phyloP scores from a whole-genome alignment of 2,329 filamentous ascomycete genomes.

The Macrophomina pseudophaseolina region DNA sequence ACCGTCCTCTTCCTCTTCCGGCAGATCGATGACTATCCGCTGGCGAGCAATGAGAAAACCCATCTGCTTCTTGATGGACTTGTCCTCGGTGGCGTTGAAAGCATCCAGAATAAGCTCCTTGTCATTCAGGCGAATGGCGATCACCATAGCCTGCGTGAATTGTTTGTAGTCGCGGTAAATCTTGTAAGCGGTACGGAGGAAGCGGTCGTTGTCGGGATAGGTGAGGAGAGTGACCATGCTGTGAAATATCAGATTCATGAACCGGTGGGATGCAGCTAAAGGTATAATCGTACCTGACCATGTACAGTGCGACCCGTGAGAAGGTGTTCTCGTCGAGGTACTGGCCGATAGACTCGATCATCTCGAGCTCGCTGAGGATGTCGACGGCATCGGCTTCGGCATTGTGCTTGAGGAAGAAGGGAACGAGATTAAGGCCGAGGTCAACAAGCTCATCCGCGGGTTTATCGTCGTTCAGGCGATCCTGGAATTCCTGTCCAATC shows the following conservation, averaged over 20 bases:
- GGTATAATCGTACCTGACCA: constrained; percentile 69
- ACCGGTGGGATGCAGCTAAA: not conserved
- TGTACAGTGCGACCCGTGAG: constrained; percentile 90
- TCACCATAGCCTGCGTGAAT: constrained; percentile 87
- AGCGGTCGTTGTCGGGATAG: constrained; percentile 95
- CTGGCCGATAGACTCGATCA: constrained; percentile 87
- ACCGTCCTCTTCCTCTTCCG: constrained; percentile 70
- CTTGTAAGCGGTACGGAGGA: constrained; percentile 87
- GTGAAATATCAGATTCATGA: constrained; percentile 31
- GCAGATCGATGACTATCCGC: constrained; percentile 78
- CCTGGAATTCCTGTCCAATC: constrained; percentile 92
- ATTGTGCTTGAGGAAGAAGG: constrained; percentile 95
- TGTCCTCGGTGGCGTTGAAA: constrained; percentile 80
- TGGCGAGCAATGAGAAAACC: constrained; percentile 92
- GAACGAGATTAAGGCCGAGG: constrained; percentile 82
- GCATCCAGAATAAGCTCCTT: constrained; percentile 79
- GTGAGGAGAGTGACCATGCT: constrained; percentile 97
- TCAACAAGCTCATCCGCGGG: constrained; percentile 83
- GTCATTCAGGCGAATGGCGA: constrained; percentile 94
- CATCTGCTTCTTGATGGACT: constrained; percentile 87
- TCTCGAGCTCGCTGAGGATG: constrained; percentile 94
- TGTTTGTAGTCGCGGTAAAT: constrained; percentile 96
- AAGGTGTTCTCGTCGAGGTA: constrained; percentile 96
- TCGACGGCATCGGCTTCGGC: constrained; percentile 98
- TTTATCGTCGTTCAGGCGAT: constrained; percentile 84